A percentile compares a stretch with the other conserved stretches of the same genome.
phyloP scores from a whole-genome alignment of 805 yeast genomes.

The Metschnikowia vanudenii region DNA sequence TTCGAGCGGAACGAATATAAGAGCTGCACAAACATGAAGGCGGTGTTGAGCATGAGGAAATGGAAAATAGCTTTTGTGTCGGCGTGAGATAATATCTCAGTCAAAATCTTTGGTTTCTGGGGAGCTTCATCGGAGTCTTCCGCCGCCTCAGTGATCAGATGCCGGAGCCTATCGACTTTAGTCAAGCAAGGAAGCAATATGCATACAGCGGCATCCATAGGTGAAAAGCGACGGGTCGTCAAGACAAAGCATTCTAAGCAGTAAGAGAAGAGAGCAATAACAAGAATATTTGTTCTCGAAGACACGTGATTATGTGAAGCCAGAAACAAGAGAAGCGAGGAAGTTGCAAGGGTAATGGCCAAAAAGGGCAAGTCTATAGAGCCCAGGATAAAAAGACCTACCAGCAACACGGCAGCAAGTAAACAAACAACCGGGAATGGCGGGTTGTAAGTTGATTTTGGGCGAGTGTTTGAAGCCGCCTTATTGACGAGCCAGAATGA shows the following conservation, averaged over 20 bases:
- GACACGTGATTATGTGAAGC: conserved; percentile 7
- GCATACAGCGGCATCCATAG: conserved; percentile 8
- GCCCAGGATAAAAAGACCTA: conserved; percentile 1
- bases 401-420: background rate
- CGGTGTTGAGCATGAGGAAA: conserved; percentile 77
- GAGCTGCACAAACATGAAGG: conserved; percentile 93
- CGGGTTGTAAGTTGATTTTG: background rate
- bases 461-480: conserved; percentile 4
- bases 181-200: conserved; percentile 13
- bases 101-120: conserved; percentile 22
- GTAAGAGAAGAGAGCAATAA: conserved; percentile 15
- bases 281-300: conserved; percentile 11
- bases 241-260: conserved; percentile 18
- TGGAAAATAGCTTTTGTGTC: conserved; percentile 90
- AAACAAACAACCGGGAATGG: conserved; percentile 6
- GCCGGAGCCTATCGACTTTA: conserved; percentile 9
- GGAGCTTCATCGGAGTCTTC: background rate
- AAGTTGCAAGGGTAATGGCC: conserved; percentile 15
- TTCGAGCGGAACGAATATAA: conserved; percentile 89
- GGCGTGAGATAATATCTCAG: conserved; percentile 33
- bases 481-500: conserved; percentile 17
- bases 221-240: conserved; percentile 4
- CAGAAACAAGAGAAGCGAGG: conserved; percentile 15
- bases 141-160: background rate
- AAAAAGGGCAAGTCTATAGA: conserved; percentile 12